Evolutionary conservation across 73 alveolate genomes (phyloP).

Genomic region (Urostyla sp.): DNA sequence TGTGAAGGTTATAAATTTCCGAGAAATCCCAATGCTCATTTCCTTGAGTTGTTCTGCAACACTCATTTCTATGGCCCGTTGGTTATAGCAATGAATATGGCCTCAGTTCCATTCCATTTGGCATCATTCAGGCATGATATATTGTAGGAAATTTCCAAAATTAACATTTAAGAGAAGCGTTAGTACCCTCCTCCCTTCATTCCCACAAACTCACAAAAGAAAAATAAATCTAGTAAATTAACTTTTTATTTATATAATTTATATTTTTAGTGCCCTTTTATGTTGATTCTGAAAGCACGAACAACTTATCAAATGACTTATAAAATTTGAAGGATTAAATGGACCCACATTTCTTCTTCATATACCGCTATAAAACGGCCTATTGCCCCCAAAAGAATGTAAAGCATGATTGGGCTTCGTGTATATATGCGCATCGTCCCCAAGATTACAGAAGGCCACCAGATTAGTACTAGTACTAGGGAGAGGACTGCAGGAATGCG

Average conservation of each 20-base stretch:
- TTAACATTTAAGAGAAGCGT: conserved; percentile 28
- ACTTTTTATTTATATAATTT: background rate
- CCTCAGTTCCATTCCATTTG: conserved; percentile 33
- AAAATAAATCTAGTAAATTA: conserved; percentile 7
- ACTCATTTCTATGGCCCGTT: conserved; percentile 73
- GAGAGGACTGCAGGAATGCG: conserved; percentile 51
- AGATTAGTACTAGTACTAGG: conserved; percentile 41
- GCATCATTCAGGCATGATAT: background rate
- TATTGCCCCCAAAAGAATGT: conserved; percentile 63
- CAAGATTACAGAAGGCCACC: conserved; percentile 73
- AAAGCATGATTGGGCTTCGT: conserved; percentile 73
- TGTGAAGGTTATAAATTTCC: conserved; percentile 75
- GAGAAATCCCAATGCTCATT: conserved; percentile 73
- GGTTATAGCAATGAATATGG: conserved; percentile 54
- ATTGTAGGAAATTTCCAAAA: background rate
- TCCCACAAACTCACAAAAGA: background rate
- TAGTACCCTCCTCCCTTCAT: conserved; percentile 36
- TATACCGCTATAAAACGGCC: conserved; percentile 67
- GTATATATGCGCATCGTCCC: conserved; percentile 68
- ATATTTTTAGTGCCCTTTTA: conserved; percentile 59
- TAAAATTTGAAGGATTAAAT: conserved; percentile 9
- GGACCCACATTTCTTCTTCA: conserved; percentile 58
- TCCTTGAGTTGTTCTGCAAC: conserved; percentile 58
- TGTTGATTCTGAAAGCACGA: conserved; percentile 45
- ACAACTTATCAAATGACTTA: conserved; percentile 38